Evolutionary conservation across 2,329 filamentous ascomycete species (phyloP), one percentile per base, ranked within the genome.

Genomic region (Boeremia lycopersici): DNA sequence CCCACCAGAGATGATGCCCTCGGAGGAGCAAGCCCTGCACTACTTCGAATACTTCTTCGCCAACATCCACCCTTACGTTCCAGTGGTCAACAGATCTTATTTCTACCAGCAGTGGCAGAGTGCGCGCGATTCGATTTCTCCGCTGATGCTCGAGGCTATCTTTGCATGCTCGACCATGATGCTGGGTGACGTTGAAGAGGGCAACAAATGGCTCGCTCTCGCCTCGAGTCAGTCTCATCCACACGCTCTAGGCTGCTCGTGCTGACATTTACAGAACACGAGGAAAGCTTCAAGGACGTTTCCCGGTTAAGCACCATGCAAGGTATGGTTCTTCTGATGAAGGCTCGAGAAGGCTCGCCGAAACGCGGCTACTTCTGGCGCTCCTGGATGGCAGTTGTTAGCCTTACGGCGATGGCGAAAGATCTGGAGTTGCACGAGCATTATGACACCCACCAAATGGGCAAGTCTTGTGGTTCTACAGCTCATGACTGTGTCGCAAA

Each of bases 321-420:
- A 76, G 93, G 92, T 3, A 80, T 96, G 57, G 78, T 97, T 39
- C 87, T 98, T 39, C 82, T 97, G 15, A 78, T 97, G 38, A 98
- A 98, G 74, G 95, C 93, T 1, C 85, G 92, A 60, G 93, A 98
- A 74, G 89, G 90, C n/a, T 87, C 89, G 8, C 93, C 93, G 0
- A 96, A 96, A 71, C 87, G 91, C 56, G 95, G 95, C 1, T 98
- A 98, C 72, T 98, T 95, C 74, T 98, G 95, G 76, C 88, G 93
- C 33, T 98, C 95, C 0, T 98, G 95, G 93, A 96, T 97, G 86
- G 91, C 90, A 5, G 86, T 96, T 17, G 93, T 96, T 48, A 91
- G 93, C 57, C 91, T 93, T 60, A 89, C 96, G 7, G 89, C 92
- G 41, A 96, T 98, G 91, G 91, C 87, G 25, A 95, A 96, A 68